Evolutionary conservation across 2,329 filamentous ascomycete genomes (phyloP), one percentile per base, ranked within the genome.

Genomic region (Cladosporium halotolerans): DNA sequence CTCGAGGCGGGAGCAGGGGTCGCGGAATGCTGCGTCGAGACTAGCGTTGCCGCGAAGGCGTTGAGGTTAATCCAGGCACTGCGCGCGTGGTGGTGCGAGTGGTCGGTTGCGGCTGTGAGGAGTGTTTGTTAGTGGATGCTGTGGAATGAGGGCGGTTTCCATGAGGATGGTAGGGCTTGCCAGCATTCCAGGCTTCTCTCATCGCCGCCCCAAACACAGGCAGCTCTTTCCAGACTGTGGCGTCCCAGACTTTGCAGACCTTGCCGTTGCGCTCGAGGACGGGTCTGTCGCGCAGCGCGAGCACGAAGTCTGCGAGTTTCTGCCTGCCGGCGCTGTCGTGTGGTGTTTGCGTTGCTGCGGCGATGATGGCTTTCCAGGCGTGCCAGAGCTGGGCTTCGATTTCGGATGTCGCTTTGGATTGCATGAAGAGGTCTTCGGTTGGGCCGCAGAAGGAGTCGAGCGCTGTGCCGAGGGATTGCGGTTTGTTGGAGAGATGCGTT

Each of bases 161-260:
- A 36, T 16, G 23, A 8, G 33, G 6, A 47, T 6, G 11, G 2
- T 19, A 33, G 19, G 16, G 46, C 58, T 41, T 55, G 64, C 63
- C 57, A 28, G 58, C 54, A 36, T 67, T 65, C 65, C 64, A 68
- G 2, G 59, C 60, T 48, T 68, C 64, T 39, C 65, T 60, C 55
- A 66, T 57, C 53, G 61, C 45, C 52, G 61, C 61, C 2, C 65
- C 64, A 38, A 68, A 62, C 8, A 61, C 50, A 7, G 64, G 64
- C 16, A 67, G 52, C 18, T 66, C 64, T 43, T 49, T 55, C 64
- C 64, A 66, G 2, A 66, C 55, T 2, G 46, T 57, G 55, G 60
- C 58, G 34, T 52, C 58, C 39, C 64, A 58, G 32, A 66, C 57
- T 23, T 57, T 49, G 41, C 60, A 61, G 19, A 45, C 40, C 28